These are phyloP conservation scores for Eutrema yunnanense DNA, from an alignment of 345 rosid species.

Conservation along the genomic window DNA sequence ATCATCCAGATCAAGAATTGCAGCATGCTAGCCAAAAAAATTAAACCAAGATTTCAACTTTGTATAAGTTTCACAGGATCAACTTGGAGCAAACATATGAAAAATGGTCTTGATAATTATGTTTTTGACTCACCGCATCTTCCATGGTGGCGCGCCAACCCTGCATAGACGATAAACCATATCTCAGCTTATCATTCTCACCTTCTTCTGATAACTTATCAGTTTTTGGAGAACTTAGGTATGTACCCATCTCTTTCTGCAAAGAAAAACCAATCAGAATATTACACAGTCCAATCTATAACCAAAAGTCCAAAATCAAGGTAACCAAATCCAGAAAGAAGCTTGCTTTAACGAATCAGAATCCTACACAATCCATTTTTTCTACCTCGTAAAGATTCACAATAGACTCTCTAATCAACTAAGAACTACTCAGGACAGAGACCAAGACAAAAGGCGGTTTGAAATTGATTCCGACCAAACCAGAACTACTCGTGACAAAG, in stretches of 20 bases:
- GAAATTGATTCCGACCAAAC: not conserved
- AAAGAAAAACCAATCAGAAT: not conserved
- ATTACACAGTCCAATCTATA: not conserved
- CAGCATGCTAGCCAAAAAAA: conserved; percentile 48
- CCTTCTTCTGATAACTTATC: conserved; percentile 75
- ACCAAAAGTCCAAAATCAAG: not conserved
- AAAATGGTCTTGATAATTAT: not conserved
- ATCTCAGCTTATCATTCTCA: conserved; percentile 54
- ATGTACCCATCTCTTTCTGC: conserved; percentile 55
- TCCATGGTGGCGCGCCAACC: conserved; percentile 92
- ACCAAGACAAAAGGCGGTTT: not conserved
- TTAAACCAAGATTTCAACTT: not conserved
- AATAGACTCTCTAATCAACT: not conserved
- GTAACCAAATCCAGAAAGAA: not conserved
- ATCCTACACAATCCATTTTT: not conserved
- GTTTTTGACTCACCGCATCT: conserved; percentile 62
- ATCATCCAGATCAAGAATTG: conserved; percentile 54
- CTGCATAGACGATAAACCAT: conserved; percentile 79
- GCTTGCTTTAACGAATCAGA: not conserved
- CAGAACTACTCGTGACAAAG: not conserved
- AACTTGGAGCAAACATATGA: not conserved
- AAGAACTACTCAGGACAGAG: not conserved
- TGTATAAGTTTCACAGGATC: not conserved
- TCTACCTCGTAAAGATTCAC: not conserved
- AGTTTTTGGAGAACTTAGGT: conserved; percentile 72